Percentiles rank a stretch among this genome's conserved stretches.
phyloP scores from a whole-genome alignment of 73 alveolate species.

The Stentor roeselii region DNA sequence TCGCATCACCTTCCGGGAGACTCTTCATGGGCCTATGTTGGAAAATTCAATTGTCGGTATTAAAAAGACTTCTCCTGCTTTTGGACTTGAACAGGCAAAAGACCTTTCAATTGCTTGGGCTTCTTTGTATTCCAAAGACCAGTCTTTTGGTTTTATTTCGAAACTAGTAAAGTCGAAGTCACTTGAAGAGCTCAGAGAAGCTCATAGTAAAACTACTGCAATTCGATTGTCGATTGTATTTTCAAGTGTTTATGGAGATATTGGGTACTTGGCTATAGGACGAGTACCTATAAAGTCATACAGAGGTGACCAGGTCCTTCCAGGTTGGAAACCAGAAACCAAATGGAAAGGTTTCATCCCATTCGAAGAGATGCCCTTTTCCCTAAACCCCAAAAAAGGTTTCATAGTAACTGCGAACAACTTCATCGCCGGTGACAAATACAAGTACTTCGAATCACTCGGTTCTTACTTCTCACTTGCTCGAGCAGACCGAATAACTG shows the following conservation, averaged over 20 bases:
- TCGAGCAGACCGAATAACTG: slow-evolving; percentile 5
- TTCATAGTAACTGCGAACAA: slow-evolving; percentile 90
- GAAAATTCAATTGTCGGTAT: neutral
- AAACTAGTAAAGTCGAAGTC: neutral
- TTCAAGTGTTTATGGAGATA: slow-evolving; percentile 39
- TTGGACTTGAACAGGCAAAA: neutral
- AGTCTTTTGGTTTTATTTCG: neutral
- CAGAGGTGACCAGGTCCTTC: neutral
- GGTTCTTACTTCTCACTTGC: neutral
- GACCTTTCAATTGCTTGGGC: neutral
- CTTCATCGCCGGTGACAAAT: neutral
- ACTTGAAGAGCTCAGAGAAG: neutral
- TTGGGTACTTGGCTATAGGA: slow-evolving; percentile 69
- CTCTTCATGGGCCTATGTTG: neutral
- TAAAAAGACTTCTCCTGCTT: neutral
- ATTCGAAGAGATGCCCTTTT: slow-evolving; percentile 70
- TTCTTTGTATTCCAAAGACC: neutral
- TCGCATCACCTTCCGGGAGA: neutral
- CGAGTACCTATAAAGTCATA: neutral
- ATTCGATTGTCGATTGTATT: neutral
- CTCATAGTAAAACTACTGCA: neutral
- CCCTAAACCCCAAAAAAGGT: slow-evolving; percentile 90
- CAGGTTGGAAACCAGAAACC: neutral
- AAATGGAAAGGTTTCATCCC: slow-evolving; percentile 55
- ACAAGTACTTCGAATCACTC: neutral